Evolutionary conservation across 495 filamentous ascomycete genomes (phyloP).

Genomic region (Xylaria bambusicola): DNA sequence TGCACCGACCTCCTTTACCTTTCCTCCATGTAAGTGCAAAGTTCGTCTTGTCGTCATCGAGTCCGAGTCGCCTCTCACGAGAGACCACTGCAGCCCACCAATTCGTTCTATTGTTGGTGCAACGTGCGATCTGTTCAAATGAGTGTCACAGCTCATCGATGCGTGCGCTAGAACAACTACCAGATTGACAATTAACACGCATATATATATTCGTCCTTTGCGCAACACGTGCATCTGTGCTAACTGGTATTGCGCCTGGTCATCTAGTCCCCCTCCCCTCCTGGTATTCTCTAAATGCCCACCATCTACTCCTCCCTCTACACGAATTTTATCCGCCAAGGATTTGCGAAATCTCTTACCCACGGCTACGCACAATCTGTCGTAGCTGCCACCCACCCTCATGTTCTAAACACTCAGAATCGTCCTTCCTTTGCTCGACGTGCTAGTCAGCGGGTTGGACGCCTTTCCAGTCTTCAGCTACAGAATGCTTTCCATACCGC

Average conservation of each 20-base stretch:
- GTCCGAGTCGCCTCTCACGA: neutral
- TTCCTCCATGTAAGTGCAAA: constrained; percentile 53
- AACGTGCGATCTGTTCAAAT: too few species aligned
- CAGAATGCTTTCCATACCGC: constrained; percentile 73
- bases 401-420: constrained; percentile 74
- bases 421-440: constrained; percentile 56
- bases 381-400: constrained; percentile 86
- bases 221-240: neutral
- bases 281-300: constrained; percentile 61
- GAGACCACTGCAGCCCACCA: constrained; percentile 11
- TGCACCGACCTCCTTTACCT: constrained; percentile 52
- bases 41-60: constrained; percentile 9
- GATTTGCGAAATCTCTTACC: constrained; percentile 92
- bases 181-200: too few species aligned
- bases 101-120: neutral
- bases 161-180: too few species aligned
- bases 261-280: constrained; percentile 39
- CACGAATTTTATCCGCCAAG: constrained; percentile 93
- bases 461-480: constrained; percentile 62
- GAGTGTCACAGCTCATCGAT: too few species aligned
- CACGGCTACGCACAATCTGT: constrained; percentile 97
- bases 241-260: constrained; percentile 5
- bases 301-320: constrained; percentile 59
- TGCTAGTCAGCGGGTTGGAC: constrained; percentile 54
- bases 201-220: too few species aligned